phyloP scores from a whole-genome alignment of 2,329 filamentous ascomycete genomes.

The Cercospora citrullina region DNA sequence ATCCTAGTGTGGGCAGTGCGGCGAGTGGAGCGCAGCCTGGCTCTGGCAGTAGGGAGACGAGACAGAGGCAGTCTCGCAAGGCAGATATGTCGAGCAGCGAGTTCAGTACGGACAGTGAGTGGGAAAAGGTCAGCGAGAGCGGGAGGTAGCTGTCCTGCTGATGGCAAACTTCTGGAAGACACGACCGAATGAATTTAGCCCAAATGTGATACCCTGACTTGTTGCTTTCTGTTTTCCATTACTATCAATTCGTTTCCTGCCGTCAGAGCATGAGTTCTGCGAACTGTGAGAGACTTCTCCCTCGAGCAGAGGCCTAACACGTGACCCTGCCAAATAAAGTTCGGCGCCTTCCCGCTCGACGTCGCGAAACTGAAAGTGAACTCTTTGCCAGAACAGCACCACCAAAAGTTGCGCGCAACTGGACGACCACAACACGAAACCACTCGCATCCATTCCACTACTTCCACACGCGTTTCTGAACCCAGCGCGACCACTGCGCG shows the following conservation, averaged over 20 bases:
- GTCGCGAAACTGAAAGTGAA: constrained; percentile 6
- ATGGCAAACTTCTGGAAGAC: not conserved
- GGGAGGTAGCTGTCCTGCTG: constrained; percentile 49
- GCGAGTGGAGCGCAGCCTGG: constrained; percentile 18
- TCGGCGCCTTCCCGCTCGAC: constrained; percentile 1
- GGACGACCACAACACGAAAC: not conserved
- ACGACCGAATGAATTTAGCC: not conserved
- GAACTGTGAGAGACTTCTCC: not conserved
- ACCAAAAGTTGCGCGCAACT: not conserved
- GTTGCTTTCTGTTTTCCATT: not conserved
- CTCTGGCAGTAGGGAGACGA: constrained; percentile 16
- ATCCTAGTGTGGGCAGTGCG: constrained; percentile 13
- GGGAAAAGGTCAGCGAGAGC: constrained; percentile 86
- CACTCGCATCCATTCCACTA: not conserved
- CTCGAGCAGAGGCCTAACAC: not conserved
- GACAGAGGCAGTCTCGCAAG: constrained; percentile 24
- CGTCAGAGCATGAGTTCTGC: not conserved
- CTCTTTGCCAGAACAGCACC: not conserved
- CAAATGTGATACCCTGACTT: constrained; percentile 2
- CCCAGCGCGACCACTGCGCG: constrained; percentile 13
- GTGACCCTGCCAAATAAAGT: constrained; percentile 1
- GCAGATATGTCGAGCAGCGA: constrained; percentile 36
- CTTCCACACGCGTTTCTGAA: not conserved
- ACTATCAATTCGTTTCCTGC: not conserved
- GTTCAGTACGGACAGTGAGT: constrained; percentile 83